phyloP scores from a whole-genome alignment of 2,329 filamentous ascomycete species.

The Aspergillus luchuensis region DNA sequence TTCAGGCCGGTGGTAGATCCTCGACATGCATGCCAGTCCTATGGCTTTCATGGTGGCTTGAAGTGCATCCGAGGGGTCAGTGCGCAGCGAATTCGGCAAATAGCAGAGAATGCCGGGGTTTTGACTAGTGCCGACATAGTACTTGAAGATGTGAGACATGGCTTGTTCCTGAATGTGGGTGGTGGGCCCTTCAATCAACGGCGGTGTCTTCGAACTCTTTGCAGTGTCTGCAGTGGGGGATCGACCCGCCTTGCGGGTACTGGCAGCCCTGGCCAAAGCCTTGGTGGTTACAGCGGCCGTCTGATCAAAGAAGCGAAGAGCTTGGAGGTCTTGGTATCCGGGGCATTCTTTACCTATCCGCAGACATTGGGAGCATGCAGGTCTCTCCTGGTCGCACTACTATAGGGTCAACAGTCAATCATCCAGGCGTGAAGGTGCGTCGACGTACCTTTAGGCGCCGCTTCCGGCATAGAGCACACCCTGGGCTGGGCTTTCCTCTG shows the following conservation, averaged over 20 bases:
- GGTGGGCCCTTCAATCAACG: not conserved
- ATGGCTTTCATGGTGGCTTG: slow-evolving; percentile 16
- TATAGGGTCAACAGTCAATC: not conserved
- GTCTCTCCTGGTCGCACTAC: slow-evolving; percentile 22
- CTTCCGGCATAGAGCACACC: slow-evolving; percentile 18
- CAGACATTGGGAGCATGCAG: slow-evolving; percentile 22
- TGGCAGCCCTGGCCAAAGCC: slow-evolving; percentile 1
- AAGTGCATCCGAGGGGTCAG: slow-evolving; percentile 12
- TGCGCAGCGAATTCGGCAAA: slow-evolving; percentile 7
- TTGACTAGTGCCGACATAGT: slow-evolving; percentile 13
- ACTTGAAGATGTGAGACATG: slow-evolving; percentile 11
- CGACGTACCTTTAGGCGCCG: slow-evolving; percentile 17
- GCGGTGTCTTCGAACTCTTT: not conserved
- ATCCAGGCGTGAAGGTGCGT: not conserved
- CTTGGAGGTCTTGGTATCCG: slow-evolving; percentile 19
- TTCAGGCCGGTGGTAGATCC: not conserved
- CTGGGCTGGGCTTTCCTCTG: slow-evolving; percentile 17
- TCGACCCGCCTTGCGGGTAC: not conserved
- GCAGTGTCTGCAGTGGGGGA: not conserved
- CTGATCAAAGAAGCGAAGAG: slow-evolving; percentile 19
- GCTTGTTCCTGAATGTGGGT: slow-evolving; percentile 13
- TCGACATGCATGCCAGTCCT: slow-evolving; percentile 18
- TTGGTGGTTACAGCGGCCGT: slow-evolving; percentile 17
- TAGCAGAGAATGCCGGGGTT: slow-evolving; percentile 16
- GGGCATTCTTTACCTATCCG: slow-evolving; percentile 16